A percentile compares a stretch with the other conserved stretches of the same genome.
phyloP scores from a whole-genome alignment of 305 asterid genomes.

The Solanum hybrid region DNA sequence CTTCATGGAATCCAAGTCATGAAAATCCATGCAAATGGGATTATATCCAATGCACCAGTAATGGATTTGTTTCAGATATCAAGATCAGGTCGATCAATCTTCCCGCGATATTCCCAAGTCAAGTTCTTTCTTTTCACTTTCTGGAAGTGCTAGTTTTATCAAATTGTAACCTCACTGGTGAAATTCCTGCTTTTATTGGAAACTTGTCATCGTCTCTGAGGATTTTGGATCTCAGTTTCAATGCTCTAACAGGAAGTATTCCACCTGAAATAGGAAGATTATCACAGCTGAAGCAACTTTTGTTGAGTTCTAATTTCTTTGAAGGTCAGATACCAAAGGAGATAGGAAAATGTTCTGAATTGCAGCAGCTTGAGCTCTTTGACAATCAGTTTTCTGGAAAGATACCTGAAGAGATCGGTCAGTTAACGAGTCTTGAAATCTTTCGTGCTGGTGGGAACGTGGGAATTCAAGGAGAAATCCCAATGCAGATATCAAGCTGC shows the following conservation, averaged over 20 bases:
- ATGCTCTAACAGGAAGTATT: constrained; percentile 40
- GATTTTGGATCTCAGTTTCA: constrained; percentile 49
- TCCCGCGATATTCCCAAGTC: constrained; percentile 40
- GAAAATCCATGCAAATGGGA: constrained; percentile 60
- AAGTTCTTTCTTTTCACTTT: constrained; percentile 37
- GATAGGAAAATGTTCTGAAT: constrained; percentile 41
- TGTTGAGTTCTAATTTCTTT: constrained; percentile 38
- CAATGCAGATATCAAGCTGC: constrained; percentile 48
- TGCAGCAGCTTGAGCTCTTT: constrained; percentile 42
- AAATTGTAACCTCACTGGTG: constrained; percentile 44
- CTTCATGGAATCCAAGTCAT: constrained; percentile 43
- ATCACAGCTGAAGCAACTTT: constrained; percentile 26
- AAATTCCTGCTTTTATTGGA: constrained; percentile 40
- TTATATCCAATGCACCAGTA: constrained; percentile 39
- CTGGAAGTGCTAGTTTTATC: constrained; percentile 38
- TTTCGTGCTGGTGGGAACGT: constrained; percentile 56
- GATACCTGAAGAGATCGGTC: constrained; percentile 40
- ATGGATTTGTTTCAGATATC: constrained; percentile 36
- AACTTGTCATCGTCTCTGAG: constrained; percentile 30
- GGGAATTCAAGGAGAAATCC: constrained; percentile 46
- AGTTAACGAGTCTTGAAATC: constrained; percentile 26
- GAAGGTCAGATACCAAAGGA: constrained; percentile 45
- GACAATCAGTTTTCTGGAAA: constrained; percentile 48
- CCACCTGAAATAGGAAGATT: constrained; percentile 48
- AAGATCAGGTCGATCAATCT: constrained; percentile 34